phyloP scores from a whole-genome alignment of 768 basidiomycete species.

The Lactarius psammicola region DNA sequence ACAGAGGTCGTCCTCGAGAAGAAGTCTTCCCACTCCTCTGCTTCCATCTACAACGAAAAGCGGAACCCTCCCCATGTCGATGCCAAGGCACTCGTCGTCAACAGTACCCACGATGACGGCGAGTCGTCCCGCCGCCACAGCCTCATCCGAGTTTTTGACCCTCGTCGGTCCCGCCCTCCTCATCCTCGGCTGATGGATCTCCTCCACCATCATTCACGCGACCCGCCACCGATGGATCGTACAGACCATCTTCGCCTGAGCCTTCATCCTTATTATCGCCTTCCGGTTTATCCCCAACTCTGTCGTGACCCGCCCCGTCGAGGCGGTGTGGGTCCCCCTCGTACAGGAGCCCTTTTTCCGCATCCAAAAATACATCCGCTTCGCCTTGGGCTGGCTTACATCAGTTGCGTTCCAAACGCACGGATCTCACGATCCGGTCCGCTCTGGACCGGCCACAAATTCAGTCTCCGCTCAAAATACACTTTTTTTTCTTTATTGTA shows the following conservation, averaged over 20 bases:
- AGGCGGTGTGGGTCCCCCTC: constrained; percentile 63
- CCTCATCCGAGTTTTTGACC: constrained; percentile 36
- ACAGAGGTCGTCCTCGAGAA: constrained; percentile 19
- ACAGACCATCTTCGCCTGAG: constrained; percentile 81
- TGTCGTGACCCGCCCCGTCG: constrained; percentile 67
- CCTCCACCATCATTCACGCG: constrained; percentile 60
- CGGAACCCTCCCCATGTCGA: constrained; percentile 16
- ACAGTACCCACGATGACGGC: constrained; percentile 23
- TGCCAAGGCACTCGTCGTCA: constrained; percentile 15
- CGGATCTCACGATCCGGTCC: too few species aligned
- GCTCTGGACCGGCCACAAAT: too few species aligned
- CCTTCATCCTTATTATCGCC: constrained; percentile 73
- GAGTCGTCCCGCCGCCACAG: constrained; percentile 26
- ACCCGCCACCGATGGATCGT: constrained; percentile 83
- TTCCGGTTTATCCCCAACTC: constrained; percentile 82
- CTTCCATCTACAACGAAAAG: constrained; percentile 34
- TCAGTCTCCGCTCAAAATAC: too few species aligned
- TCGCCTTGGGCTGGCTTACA: constrained; percentile 75
- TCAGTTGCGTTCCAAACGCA: too few species aligned
- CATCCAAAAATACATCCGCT: constrained; percentile 50
- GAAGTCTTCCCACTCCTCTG: constrained; percentile 31
- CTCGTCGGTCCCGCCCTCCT: constrained; percentile 52
- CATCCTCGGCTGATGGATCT: constrained; percentile 87
- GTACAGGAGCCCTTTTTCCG: constrained; percentile 68
- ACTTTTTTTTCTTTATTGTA: too few species aligned